Percentiles rank a stretch among this genome's conserved stretches.
Evolutionary conservation across 2,329 filamentous ascomycete species (phyloP).

Genomic region (Penicillium sumatraense): DNA sequence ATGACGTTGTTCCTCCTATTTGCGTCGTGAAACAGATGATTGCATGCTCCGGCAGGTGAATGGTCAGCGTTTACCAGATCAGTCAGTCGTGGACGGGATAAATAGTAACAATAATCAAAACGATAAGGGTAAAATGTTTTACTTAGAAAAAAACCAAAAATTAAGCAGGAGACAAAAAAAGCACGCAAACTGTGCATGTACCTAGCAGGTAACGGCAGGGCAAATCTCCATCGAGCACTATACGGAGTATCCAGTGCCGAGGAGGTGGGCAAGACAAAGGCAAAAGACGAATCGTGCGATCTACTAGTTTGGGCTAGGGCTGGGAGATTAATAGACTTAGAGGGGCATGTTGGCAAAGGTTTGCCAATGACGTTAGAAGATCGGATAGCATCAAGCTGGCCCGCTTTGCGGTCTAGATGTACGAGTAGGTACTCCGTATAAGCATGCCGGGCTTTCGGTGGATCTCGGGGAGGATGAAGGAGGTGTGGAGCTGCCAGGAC

Average conservation of each 20-base stretch:
- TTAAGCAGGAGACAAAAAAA: background rate
- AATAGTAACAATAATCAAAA: background rate
- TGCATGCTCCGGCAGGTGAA: background rate
- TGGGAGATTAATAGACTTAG: background rate
- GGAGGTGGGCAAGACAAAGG: background rate
- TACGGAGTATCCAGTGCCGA: background rate
- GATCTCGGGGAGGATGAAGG: conserved; percentile 11
- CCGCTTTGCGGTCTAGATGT: conserved; percentile 13
- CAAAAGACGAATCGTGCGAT: background rate
- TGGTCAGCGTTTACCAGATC: background rate
- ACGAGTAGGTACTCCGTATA: background rate
- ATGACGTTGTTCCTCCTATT: background rate
- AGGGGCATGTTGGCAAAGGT: background rate
- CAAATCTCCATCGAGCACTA: background rate
- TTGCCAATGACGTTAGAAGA: conserved; percentile 9
- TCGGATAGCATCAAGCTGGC: conserved; percentile 8
- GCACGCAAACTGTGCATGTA: background rate
- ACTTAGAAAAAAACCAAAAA: background rate
- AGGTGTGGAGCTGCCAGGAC: background rate
- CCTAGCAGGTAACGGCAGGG: background rate
- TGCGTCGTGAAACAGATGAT: background rate
- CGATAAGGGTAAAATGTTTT: background rate
- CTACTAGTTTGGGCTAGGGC: background rate
- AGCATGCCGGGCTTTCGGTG: conserved; percentile 10
- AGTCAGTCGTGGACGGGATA: background rate